These are phyloP conservation scores for Quercus lobata DNA, from an alignment of 331 rosid genomes.

Conservation along the genomic window DNA sequence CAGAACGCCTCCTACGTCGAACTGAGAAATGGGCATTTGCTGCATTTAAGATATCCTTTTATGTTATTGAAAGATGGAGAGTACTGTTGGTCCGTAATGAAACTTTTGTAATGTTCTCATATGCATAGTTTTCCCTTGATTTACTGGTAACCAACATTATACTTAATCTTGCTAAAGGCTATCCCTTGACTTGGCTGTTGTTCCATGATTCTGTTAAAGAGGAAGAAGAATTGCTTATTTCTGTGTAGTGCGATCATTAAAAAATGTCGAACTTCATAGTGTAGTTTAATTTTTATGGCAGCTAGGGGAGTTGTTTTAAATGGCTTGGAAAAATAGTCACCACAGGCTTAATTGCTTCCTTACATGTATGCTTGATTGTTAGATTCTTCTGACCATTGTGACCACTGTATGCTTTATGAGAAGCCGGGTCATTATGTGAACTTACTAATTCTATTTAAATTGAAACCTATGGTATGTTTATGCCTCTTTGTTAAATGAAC, in stretches of 20 bases:
- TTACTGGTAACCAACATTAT: not conserved
- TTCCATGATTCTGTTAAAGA: not conserved
- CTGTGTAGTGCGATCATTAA: not conserved
- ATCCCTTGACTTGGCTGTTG: not conserved
- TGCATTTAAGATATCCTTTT: conserved; percentile 97
- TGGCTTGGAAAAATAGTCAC: not conserved
- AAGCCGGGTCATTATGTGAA: too few species aligned
- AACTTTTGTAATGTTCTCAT: conserved; percentile 1
- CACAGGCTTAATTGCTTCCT: not conserved
- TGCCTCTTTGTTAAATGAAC: not conserved
- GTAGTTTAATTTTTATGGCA: not conserved
- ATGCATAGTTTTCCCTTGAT: not conserved
- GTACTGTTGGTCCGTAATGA: not conserved
- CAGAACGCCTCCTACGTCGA: conserved; percentile 95
- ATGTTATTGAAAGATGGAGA: not conserved
- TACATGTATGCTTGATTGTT: not conserved
- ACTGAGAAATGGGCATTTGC: conserved; percentile 98
- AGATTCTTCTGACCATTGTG: not conserved
- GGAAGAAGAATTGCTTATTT: not conserved
- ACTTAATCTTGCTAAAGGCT: not conserved
- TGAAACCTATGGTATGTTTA: not conserved
- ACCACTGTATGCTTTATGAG: not conserved
- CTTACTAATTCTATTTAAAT: not conserved
- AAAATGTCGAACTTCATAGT: not conserved
- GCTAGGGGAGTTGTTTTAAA: not conserved